Conservation (phyloP, 2,329 filamentous ascomycete genomes). For the Aspergillus candidus region DNA sequence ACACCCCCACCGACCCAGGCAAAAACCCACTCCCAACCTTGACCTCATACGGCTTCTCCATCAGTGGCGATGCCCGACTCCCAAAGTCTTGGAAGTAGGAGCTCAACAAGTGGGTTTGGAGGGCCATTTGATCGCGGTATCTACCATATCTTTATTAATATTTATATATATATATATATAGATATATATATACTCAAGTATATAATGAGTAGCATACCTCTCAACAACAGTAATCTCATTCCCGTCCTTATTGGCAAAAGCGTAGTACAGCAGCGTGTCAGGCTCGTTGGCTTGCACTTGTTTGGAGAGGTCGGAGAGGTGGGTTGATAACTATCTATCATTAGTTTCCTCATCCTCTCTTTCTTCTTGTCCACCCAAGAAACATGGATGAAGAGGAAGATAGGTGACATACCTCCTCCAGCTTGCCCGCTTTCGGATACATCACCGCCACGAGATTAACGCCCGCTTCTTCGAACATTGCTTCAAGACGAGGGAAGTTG, state of each 20-base stretch:
- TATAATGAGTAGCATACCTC: constrained; percentile 14
- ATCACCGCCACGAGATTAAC: constrained; percentile 27
- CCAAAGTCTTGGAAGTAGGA: constrained; percentile 21
- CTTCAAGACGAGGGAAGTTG: no score
- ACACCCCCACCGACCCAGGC: constrained; percentile 15
- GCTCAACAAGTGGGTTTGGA: constrained; percentile 19
- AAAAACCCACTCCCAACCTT: constrained; percentile 17
- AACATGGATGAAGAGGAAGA: neutral
- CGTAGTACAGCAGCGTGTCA: constrained; percentile 27
- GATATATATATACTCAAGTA: neutral
- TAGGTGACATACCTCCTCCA: constrained; percentile 23
- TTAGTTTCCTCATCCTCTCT: no score
- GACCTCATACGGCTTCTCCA: constrained; percentile 20
- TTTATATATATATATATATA: neutral
- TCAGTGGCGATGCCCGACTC: constrained; percentile 12
- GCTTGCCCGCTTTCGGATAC: constrained; percentile 26
- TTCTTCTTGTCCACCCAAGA: no score
- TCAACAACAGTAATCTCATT: constrained; percentile 31
- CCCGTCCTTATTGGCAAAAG: constrained; percentile 20
- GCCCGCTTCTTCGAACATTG: constrained; percentile 21
- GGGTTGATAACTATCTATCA: constrained; percentile 17
- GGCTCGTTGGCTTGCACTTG: constrained; percentile 29
- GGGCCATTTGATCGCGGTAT: constrained; percentile 22
- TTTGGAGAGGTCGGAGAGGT: constrained; percentile 20
- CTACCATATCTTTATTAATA: constrained; percentile 15